phyloP scores from a whole-genome alignment of 345 rosid species.

The Citrus trifoliata region DNA sequence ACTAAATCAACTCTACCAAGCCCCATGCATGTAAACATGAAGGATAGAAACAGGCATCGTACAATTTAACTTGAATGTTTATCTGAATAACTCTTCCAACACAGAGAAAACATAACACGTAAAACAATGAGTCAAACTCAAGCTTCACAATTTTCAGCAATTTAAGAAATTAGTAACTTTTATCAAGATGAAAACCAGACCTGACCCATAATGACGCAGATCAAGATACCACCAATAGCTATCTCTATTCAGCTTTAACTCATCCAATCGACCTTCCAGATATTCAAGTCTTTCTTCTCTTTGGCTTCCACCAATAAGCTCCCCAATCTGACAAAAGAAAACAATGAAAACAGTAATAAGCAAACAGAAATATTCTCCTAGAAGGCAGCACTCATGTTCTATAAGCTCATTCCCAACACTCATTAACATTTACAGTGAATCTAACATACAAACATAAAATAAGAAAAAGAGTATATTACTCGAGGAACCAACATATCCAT shows the following conservation, averaged over 20 bases:
- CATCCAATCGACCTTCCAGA: conserved; percentile 80
- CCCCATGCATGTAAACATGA: background rate
- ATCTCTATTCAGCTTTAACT: conserved; percentile 69
- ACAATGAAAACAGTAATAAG: background rate
- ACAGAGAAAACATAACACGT: background rate
- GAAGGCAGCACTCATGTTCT: background rate
- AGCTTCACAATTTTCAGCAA: background rate
- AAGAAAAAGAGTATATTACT: conserved; percentile 38
- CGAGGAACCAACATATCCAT: conserved; percentile 99
- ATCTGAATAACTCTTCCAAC: background rate
- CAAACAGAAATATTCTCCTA: background rate
- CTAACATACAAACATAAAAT: background rate
- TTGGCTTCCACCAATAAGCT: conserved; percentile 98
- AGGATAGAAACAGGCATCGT: background rate
- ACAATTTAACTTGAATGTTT: background rate
- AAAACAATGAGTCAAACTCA: background rate
- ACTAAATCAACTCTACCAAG: background rate
- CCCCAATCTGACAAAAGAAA: conserved; percentile 61
- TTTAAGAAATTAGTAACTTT: background rate
- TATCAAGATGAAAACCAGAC: conserved; percentile 31
- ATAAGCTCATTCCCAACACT: background rate
- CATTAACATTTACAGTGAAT: background rate
- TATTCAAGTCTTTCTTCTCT: conserved; percentile 92
- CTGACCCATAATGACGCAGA: conserved; percentile 95
- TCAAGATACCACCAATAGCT: conserved; percentile 99